These are phyloP conservation scores for Tetraselmis striata DNA, from an alignment of 139 green algal genomes.

Conservation along the genomic window DNA sequence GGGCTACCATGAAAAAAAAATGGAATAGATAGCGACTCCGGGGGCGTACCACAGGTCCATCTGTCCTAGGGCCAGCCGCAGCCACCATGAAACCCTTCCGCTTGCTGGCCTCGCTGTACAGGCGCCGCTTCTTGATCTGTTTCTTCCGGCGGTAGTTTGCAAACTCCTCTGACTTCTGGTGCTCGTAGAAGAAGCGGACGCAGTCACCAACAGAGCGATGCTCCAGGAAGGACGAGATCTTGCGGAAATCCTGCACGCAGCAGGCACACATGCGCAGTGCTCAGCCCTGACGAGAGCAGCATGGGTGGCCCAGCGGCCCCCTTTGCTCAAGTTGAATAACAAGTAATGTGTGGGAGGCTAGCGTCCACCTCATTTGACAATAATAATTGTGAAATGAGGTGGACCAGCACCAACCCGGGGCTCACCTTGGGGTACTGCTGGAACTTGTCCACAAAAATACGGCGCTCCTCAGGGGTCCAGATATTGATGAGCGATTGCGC, in stretches of 20 bases:
- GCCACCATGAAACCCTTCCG: constrained; percentile 17
- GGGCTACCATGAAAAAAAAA: no score
- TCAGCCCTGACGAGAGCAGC: not conserved
- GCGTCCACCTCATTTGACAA: no score
- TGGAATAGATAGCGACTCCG: no score
- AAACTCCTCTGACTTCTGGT: constrained; percentile 87
- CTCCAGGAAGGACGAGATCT: constrained; percentile 69
- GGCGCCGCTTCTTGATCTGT: constrained; percentile 81
- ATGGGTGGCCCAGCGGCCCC: not conserved
- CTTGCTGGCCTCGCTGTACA: constrained; percentile 47
- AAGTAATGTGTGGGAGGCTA: no score
- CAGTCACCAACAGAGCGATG: constrained; percentile 71
- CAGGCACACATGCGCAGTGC: not conserved
- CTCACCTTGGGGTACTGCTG: constrained; percentile 54
- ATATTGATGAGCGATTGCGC: constrained; percentile 25
- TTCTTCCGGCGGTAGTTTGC: constrained; percentile 68
- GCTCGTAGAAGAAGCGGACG: constrained; percentile 68
- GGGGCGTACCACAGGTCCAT: no score
- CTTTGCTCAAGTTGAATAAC: no score
- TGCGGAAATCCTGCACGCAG: constrained; percentile 64
- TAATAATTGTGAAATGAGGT: not conserved
- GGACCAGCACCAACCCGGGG: not conserved
- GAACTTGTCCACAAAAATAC: constrained; percentile 84
- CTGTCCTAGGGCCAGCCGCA: no score
- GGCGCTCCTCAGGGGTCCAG: constrained; percentile 73